Evolutionary conservation across 2,329 filamentous ascomycete species (phyloP), one percentile per base, ranked within the genome.

Genomic region (Ophiostoma australiae): DNA sequence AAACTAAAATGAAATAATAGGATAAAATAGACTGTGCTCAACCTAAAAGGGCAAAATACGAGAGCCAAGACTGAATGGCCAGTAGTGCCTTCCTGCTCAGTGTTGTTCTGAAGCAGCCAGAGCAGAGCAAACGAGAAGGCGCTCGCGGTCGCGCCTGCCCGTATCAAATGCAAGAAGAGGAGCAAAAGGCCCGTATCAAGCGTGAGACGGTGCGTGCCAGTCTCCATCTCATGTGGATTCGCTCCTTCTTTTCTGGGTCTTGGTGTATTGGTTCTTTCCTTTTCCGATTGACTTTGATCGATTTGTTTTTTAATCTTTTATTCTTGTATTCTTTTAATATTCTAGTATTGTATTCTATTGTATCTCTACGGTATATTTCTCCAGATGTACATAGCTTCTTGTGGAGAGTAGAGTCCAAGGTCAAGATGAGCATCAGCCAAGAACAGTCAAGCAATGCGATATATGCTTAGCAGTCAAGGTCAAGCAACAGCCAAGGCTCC

Each of bases 191-290:
- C 52, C 52, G 52, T 27, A 58, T 23, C 52, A 58, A 13, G 52
- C 20, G 52, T 58, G 52, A 23, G 52, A 58, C 52, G n/a, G 52
- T 31, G 52, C 52, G 23, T 58, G 52, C 52, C 52, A 58, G 52
- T 48, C 44, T 48, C 44, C 44, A 48, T 48, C 20, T 20, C 44
- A 58, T 58, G 52, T 58, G 52, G 52, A 58, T 58, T 58, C 58
- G 58, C 58, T 63, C 58, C 58, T 63, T 63, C 58, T 33, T 63
- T 58, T 58, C 52, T 58, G 52, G 58, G 27, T 58, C 52, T 33
- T 48, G 20, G 55, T 27, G 15, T 61, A 10, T 31, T 33, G 55
- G 23, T 61, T 61, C 55, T 27, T 61, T 33, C 27, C 27, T 61
- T 58, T 48, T 48, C 44, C 52, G 52, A 58, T 58, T 58, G 52